Percentiles rank a stretch among this genome's conserved stretches.
Evolutionary conservation across 2,329 filamentous ascomycete species (phyloP).

Genomic region (Fusarium abutilonis): DNA sequence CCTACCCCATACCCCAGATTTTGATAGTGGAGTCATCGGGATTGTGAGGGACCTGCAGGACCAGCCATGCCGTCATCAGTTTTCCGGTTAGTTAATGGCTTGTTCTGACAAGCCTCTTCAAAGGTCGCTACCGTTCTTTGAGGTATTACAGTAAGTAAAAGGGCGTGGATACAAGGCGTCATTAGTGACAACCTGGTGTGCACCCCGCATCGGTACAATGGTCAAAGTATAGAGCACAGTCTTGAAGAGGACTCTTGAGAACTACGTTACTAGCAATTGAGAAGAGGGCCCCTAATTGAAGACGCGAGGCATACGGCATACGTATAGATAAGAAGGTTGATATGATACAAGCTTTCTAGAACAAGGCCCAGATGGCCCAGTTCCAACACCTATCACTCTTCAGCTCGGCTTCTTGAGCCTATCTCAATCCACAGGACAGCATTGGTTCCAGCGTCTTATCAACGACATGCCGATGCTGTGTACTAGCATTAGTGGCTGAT

Average conservation of each 20-base stretch:
- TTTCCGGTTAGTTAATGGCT: slow-evolving; percentile 6
- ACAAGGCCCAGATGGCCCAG: background rate
- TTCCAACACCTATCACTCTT: background rate
- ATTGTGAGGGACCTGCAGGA: slow-evolving; percentile 2
- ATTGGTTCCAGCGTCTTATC: slow-evolving; percentile 26
- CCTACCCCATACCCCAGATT: slow-evolving; percentile 11
- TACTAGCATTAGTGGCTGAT: slow-evolving; percentile 32
- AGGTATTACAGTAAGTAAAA: background rate
- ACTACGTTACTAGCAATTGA: background rate
- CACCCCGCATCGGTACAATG: slow-evolving; percentile 5
- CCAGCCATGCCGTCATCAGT: background rate
- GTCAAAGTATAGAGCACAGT: background rate
- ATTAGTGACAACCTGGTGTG: slow-evolving; percentile 1
- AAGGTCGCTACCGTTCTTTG: background rate
- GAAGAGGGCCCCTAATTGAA: too few species aligned
- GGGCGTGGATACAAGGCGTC: background rate
- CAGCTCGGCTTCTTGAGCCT: slow-evolving; percentile 10
- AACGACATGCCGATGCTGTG: slow-evolving; percentile 6
- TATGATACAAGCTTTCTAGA: too few species aligned
- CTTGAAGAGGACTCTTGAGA: background rate
- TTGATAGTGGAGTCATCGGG: background rate
- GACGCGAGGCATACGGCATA: background rate
- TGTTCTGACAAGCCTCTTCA: background rate
- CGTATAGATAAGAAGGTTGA: background rate
- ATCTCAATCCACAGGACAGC: slow-evolving; percentile 10